Conservation (phyloP, 208 protist genomes). For the Naegleria gruberi region DNA sequence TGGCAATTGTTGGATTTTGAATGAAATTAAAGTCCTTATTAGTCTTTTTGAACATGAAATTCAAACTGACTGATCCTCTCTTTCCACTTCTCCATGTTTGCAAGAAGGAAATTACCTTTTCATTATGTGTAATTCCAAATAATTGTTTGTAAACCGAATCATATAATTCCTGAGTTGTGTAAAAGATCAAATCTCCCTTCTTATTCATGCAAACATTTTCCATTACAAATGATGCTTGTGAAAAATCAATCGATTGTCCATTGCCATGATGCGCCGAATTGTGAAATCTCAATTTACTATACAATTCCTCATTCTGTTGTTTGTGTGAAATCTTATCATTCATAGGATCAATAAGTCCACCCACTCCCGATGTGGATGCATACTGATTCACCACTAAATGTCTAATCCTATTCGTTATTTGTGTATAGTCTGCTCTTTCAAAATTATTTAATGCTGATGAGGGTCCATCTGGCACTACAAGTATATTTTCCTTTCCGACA, state of each 20-base stretch:
- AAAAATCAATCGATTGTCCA: background rate
- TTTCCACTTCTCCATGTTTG: background rate
- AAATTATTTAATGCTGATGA: background rate
- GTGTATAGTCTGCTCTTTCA: background rate
- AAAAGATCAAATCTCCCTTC: background rate
- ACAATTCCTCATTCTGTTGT: background rate
- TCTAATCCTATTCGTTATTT: background rate
- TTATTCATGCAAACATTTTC: constrained; percentile 5
- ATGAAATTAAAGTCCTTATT: background rate
- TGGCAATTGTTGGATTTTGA: background rate
- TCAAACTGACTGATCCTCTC: background rate
- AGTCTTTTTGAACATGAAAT: background rate
- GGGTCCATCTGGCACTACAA: background rate
- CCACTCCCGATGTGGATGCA: too few species aligned
- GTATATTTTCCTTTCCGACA: background rate
- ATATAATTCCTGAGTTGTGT: background rate
- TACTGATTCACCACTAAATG: background rate
- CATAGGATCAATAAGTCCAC: too few species aligned
- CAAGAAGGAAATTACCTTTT: background rate
- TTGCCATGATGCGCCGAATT: background rate
- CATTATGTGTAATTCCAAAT: background rate
- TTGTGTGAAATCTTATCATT: background rate
- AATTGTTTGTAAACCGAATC: background rate
- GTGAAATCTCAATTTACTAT: background rate
- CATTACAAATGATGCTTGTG: background rate